Base-by-base conservation (phyloP, 805 yeast genomes). In the Hanseniaspora clermontiae region DNA sequence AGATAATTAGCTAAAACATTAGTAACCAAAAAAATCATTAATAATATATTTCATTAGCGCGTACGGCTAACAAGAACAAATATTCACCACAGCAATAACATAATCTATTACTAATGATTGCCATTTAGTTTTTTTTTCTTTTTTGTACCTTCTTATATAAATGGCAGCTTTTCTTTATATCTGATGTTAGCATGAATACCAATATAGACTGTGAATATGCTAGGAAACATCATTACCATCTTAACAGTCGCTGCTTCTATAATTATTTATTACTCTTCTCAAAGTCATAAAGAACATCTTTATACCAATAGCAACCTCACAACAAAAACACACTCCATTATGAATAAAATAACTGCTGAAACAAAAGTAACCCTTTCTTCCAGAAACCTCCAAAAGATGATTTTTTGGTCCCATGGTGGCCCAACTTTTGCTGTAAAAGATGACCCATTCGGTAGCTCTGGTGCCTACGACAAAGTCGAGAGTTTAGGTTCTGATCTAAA, bases 351-450 rank as follows among this genome's bases (percentile, higher is more conserved):
- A 14, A 29, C 32, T 6, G 12, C 39, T 31, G 24, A 40, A 34
- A 27, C 43, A n/a, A 43, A 37, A 10, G 11, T 19, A 34, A 10
- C 10, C 4, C 12, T 17, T 29, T 19, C 49, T 14, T n/a, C 43
- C 8, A 42, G 31, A n/a, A 45, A 29, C 27, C 38, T 49, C n/a
- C 59, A 57, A 42, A 91, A 93, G 7, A 77, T 81, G 0, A 83
- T 70, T 65, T 87, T 85, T 66, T 65, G 84, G 45, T 80, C 87
- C n/a, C 95, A 86, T 68, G 95, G 95, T 8, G 93, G 90, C 0
- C 95, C 95, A 8, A 80, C 85, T 1, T 84, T 86, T 66, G 78
- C 84, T 73, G 82, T 83, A 62, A 65, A 72, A 38, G 68, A 73
- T n/a, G 75, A 71, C 51, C 72, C 68, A 24, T 68, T 71, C 49